Evolutionary conservation across 495 filamentous ascomycete species (phyloP), one percentile per base, ranked within the genome.

Genomic region (Aspergillus sclerotioniger): DNA sequence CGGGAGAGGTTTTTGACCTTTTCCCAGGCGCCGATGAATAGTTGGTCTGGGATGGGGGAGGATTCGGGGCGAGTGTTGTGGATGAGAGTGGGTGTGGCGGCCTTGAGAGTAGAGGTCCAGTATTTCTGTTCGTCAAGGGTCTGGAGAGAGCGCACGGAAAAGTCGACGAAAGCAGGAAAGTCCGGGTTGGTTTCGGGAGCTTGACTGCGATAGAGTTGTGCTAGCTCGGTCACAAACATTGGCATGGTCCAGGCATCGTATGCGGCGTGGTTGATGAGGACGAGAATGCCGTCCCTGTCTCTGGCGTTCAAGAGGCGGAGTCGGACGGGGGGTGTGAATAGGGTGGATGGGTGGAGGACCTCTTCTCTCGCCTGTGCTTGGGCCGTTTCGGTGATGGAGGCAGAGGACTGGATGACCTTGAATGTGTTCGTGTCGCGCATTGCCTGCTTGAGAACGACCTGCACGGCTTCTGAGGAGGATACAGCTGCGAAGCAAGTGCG

Each of bases 401-500:
- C 29, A 0, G 54, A 50, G 10, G 58, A 60, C 9, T 65, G 37
- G 29, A 69, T 48, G 25, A 65, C 56, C 28, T 61, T 62, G 59
- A 72, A 74, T 7, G 63, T 62, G 12, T 59, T 41, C 0, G 64
- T 31, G 35, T 63, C 53, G 15, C 68, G 58, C 3, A 21, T 16
- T 0, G 66, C 54, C 13, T 63, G 25, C 31, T 72, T 74, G 47
- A 74, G 64, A 8, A 76, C 57, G 17, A 80, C 56, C 52, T 80
- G 76, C 6, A 72, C 46, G 41, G 50, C 59, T 2, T 76, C 66
- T 1, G 53, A 54, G 13, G 72, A 61, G 3, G 64, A 64, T 0
- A 80, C 84, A 1, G 79, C 65, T 7, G 81, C 62, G 53, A 92
- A 89, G 12, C 64, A 65, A 0, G 88, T 90, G 9, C 89, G 80